Percentiles rank a stretch among this genome's conserved stretches.
Conservation (phyloP, 495 filamentous ascomycete genomes). For the Hypoxylon intermedium region DNA sequence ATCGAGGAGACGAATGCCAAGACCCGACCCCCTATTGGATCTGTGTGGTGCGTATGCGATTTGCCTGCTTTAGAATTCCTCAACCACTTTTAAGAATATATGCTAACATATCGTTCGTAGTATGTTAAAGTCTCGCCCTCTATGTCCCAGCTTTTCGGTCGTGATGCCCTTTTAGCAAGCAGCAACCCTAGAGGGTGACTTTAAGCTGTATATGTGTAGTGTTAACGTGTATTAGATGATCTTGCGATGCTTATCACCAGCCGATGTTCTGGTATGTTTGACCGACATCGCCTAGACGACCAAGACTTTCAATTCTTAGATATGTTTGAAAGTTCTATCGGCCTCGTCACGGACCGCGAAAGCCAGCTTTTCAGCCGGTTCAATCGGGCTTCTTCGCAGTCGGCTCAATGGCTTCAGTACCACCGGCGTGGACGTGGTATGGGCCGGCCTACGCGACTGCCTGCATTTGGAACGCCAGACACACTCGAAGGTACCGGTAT, state of each 20-base stretch:
- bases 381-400: conserved; percentile 66
- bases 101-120: conserved; percentile 19
- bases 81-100: neutral
- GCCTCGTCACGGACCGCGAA: conserved; percentile 68
- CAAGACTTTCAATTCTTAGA: conserved; percentile 74
- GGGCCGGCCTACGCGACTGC: conserved; percentile 18
- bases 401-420: conserved; percentile 66
- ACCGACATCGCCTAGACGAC: conserved; percentile 66
- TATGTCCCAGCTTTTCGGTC: too few relatives aligned
- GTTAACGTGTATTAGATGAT: conserved; percentile 51
- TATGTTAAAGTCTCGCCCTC: conserved; percentile 16
- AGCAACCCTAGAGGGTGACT: neutral
- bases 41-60: conserved; percentile 50
- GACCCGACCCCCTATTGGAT: conserved; percentile 66
- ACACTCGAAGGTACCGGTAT: conserved; percentile 34
- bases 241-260: conserved; percentile 70
- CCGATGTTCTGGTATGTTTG: conserved; percentile 70
- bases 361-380: conserved; percentile 69
- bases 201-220: too few relatives aligned
- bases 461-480: conserved; percentile 24
- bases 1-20: conserved; percentile 77
- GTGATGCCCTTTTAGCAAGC: neutral
- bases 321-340: conserved; percentile 75
- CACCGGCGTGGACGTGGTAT: conserved; percentile 58
- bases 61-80: neutral